These are phyloP conservation scores for Cryptococcus neoformans DNA, from an alignment of 1,284 basidiomycete species.

Conservation along the genomic window DNA sequence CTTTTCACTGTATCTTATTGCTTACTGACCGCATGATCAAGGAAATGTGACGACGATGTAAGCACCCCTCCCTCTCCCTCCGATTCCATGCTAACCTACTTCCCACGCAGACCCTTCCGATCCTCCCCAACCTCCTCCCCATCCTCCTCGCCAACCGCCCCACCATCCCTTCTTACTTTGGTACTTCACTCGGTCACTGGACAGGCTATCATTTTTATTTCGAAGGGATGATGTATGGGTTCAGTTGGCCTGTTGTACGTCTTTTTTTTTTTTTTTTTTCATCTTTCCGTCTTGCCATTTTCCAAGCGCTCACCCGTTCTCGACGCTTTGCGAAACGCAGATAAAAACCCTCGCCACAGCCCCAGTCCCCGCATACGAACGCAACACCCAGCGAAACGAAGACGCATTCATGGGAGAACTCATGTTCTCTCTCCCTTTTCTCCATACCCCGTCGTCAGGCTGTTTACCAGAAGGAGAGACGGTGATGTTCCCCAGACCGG, in stretches of 20 bases:
- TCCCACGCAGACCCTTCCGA: conserved; percentile 16
- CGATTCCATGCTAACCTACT: neutral
- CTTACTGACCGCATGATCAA: neutral
- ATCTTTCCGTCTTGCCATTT: too few species aligned
- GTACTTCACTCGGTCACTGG: conserved; percentile 15
- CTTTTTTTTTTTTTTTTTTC: neutral
- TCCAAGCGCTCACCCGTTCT: too few species aligned
- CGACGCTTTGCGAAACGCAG: conserved; percentile 4
- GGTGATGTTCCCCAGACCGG: too few species aligned
- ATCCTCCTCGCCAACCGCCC: conserved; percentile 15
- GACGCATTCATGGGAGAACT: conserved; percentile 21
- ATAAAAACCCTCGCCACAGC: conserved; percentile 22
- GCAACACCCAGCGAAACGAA: conserved; percentile 16
- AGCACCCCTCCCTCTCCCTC: neutral
- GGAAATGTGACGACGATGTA: conserved; percentile 23
- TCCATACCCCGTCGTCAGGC: neutral
- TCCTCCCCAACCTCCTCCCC: conserved; percentile 25
- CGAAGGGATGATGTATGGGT: conserved; percentile 24
- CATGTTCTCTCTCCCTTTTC: conserved; percentile 15
- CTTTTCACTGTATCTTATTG: neutral
- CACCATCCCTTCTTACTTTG: conserved; percentile 20
- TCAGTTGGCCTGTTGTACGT: conserved; percentile 23
- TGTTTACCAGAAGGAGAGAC: too few species aligned
- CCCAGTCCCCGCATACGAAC: conserved; percentile 2
- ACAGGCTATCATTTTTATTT: conserved; percentile 19